Evolutionary conservation across 2,329 filamentous ascomycete species (phyloP), one percentile per base, ranked within the genome.

Genomic region (Trichoderma sp.): DNA sequence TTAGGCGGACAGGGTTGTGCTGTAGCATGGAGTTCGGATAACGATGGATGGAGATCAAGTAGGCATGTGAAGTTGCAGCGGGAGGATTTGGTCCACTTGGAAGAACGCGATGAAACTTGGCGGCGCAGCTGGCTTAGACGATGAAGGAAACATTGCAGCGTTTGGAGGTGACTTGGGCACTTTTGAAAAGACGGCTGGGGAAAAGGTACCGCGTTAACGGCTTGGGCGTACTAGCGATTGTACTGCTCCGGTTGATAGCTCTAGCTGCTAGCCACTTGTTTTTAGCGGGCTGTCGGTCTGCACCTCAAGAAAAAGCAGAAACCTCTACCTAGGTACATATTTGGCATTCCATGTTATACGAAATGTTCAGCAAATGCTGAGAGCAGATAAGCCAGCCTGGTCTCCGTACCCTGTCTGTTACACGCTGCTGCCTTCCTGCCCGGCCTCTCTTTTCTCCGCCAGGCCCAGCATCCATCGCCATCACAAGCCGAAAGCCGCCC

Each of bases 391-490:
- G 16, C 7, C 16, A n/a, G 40, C 40, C 7, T 8, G 19, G 40
- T 8, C 16, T 43, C 40, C 19, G 37, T 5, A 49, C 10, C 43
- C n/a, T 49, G n/a, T 4, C 10, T 21, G 43, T 47, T n/a, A 47
- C 7, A 21, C 7, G 19, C 19, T 11, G n/a, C 19, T 47, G 43
- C 19, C 40, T 21, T n/a, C 5, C n/a, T 49, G 57, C 57, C 21
- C 37, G 24, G 58, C 40, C 16, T 35, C 27, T 56, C 35, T 14
- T 65, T 65, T 65, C 62, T 56, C 62, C 62, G 62, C 24, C 57
- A n/a, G 16, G 37, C 4, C 35, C 33, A 24, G 6, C 55, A 19
- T 33, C 40, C 14, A 8, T 40, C 21, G 24, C n/a, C 52, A 16
- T 55, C 19, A 57, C 29, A n/a, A 57, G 33, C 40, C 40, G 40